These are phyloP conservation scores for Xylaria hypoxylon DNA, from an alignment of 2,329 filamentous ascomycete species.

Conservation along the genomic window DNA sequence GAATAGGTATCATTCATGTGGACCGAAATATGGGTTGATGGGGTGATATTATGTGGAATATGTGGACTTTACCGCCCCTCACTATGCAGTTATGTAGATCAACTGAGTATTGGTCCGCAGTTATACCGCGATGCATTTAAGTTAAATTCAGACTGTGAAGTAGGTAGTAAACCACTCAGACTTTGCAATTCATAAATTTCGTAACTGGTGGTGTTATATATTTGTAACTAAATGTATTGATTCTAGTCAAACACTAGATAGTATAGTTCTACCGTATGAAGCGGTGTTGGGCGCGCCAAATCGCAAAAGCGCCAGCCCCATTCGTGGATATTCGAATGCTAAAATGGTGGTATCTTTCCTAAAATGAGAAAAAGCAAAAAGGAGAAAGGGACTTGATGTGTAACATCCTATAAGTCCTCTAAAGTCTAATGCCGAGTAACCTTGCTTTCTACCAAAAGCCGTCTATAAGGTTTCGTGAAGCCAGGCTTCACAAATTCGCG, in stretches of 20 bases:
- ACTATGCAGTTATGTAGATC: slow-evolving; percentile 13
- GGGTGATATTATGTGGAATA: slow-evolving; percentile 30
- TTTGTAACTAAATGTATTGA: slow-evolving; percentile 22
- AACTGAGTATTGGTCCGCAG: not conserved
- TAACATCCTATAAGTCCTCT: not conserved
- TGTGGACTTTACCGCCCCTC: slow-evolving; percentile 14
- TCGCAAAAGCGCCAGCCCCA: not conserved
- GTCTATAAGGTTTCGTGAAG: slow-evolving; percentile 25
- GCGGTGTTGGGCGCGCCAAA: not conserved
- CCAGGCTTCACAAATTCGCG: not conserved
- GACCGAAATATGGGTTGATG: slow-evolving; percentile 26
- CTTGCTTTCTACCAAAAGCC: slow-evolving; percentile 19
- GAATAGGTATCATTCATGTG: slow-evolving; percentile 11
- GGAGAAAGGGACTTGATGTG: not conserved
- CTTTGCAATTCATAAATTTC: slow-evolving; percentile 6
- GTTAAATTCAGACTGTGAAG: not conserved
- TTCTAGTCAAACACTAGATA: slow-evolving; percentile 22
- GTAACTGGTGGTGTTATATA: not conserved
- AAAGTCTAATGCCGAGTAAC: slow-evolving; percentile 6
- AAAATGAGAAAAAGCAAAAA: slow-evolving; percentile 13
- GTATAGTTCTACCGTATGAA: slow-evolving; percentile 7
- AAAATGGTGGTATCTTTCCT: slow-evolving; percentile 30
- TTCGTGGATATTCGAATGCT: slow-evolving; percentile 22
- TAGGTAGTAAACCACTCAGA: not conserved
- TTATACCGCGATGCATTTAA: not conserved